phyloP scores from a whole-genome alignment of 345 rosid genomes.

The Hibiscus tridactylites region DNA sequence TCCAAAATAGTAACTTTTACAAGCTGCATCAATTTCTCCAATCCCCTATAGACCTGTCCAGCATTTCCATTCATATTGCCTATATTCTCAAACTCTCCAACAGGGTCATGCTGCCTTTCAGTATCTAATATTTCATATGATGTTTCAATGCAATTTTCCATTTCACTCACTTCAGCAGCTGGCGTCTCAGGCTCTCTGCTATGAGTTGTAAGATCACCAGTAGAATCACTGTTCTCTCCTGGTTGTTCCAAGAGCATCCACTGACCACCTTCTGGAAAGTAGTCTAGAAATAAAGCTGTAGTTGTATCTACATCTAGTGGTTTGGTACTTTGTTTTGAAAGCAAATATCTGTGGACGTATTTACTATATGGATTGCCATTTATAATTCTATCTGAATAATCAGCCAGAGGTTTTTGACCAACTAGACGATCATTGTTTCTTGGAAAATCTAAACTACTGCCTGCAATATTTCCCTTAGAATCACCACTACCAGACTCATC shows the following conservation, averaged over 20 bases:
- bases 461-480: constrained; percentile 7
- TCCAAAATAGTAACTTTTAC: constrained; percentile 53
- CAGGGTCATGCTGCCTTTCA: constrained; percentile 35
- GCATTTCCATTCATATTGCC: constrained; percentile 22
- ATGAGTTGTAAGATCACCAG: constrained; percentile 20
- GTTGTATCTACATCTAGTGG: constrained; percentile 65
- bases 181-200: constrained; percentile 20
- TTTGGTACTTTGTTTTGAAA: constrained; percentile 38
- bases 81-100: constrained; percentile 23
- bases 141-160: constrained; percentile 52
- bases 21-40: constrained; percentile 42
- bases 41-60: constrained; percentile 20
- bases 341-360: not conserved
- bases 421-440: constrained; percentile 23
- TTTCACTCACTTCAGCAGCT: constrained; percentile 18
- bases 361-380: constrained; percentile 19
- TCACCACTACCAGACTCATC: constrained; percentile 3
- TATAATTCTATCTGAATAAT: constrained; percentile 16
- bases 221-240: constrained; percentile 28
- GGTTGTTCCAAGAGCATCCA: constrained; percentile 82
- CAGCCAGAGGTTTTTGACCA: constrained; percentile 28
- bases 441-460: constrained; percentile 3
- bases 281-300: constrained; percentile 71
- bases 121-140: constrained; percentile 55
- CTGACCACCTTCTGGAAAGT: constrained; percentile 82